Percentiles rank a stretch among this genome's conserved stretches.
These are phyloP conservation scores for Meripilus lineatus DNA, from an alignment of 1,284 basidiomycete species.

Conservation along the genomic window DNA sequence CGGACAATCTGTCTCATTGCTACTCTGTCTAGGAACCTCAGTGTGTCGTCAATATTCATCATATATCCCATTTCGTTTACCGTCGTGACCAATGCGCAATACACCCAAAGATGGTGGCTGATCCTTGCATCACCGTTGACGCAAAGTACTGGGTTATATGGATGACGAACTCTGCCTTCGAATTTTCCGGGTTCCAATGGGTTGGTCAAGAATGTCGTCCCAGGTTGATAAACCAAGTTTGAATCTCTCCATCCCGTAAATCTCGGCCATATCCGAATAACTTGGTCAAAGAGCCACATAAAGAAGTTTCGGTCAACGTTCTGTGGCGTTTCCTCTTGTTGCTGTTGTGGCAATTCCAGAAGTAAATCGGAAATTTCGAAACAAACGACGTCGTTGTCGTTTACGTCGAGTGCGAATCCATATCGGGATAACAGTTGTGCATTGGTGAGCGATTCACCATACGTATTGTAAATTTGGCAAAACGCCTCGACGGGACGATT, in stretches of 20 bases:
- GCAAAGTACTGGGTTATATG: background rate
- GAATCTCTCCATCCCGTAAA: slow-evolving; percentile 11
- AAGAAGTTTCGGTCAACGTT: background rate
- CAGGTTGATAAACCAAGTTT: slow-evolving; percentile 11
- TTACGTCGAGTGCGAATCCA: slow-evolving; percentile 66
- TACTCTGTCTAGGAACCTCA: background rate
- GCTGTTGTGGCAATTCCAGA: slow-evolving; percentile 1
- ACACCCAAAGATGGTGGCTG: slow-evolving; percentile 27
- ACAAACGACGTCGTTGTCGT: slow-evolving; percentile 51
- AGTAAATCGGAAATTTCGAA: slow-evolving; percentile 40
- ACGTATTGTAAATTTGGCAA: slow-evolving; percentile 82
- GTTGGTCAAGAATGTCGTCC: background rate
- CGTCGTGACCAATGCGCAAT: slow-evolving; percentile 19
- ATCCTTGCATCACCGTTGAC: slow-evolving; percentile 28
- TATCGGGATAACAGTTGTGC: slow-evolving; percentile 69
- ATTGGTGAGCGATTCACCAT: slow-evolving; percentile 70
- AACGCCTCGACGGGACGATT: slow-evolving; percentile 45
- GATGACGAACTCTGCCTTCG: background rate
- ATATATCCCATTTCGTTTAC: slow-evolving; percentile 2
- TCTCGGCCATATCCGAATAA: slow-evolving; percentile 8
- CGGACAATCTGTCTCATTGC: background rate
- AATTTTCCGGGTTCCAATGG: background rate
- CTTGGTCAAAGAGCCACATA: background rate
- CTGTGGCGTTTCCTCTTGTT: background rate
- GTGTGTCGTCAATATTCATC: background rate